These are phyloP conservation scores for Epichloe elymi DNA, from an alignment of 2,329 filamentous ascomycete species.

Conservation along the genomic window DNA sequence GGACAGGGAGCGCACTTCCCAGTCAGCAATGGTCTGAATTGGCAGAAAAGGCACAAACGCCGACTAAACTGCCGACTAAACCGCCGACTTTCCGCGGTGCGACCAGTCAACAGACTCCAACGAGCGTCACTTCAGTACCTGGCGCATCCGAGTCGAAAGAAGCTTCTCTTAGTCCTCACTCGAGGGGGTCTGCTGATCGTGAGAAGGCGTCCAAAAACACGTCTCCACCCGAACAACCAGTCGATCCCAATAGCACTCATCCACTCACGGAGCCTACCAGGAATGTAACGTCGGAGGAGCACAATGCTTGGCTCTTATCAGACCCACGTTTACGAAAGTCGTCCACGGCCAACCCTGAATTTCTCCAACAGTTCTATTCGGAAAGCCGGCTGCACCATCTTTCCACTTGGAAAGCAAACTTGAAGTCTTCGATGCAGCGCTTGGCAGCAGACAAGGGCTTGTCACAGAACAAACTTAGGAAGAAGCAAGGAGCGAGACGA, in stretches of 20 bases:
- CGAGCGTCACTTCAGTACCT: background rate
- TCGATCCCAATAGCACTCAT: background rate
- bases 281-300: constrained; percentile 80
- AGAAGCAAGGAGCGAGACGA: constrained; percentile 49
- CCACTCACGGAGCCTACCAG: constrained; percentile 22
- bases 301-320: constrained; percentile 72
- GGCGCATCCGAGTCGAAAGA: background rate
- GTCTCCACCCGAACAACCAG: background rate
- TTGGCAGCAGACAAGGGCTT: constrained; percentile 57
- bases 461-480: constrained; percentile 31
- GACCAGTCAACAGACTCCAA: background rate
- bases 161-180: background rate
- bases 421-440: constrained; percentile 79
- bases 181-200: background rate
- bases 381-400: constrained; percentile 91
- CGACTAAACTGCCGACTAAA: constrained; percentile 8
- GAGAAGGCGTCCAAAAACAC: background rate
- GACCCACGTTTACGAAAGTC: constrained; percentile 80
- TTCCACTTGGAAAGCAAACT: constrained; percentile 89
- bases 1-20: constrained; percentile 18
- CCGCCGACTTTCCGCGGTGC: background rate
- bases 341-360: constrained; percentile 84
- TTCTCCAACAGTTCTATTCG: constrained; percentile 86
- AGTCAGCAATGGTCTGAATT: constrained; percentile 17
- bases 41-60: constrained; percentile 16